These are phyloP conservation scores for Leccinum sublutescens DNA, from an alignment of 768 basidiomycete genomes.

Conservation along the genomic window DNA sequence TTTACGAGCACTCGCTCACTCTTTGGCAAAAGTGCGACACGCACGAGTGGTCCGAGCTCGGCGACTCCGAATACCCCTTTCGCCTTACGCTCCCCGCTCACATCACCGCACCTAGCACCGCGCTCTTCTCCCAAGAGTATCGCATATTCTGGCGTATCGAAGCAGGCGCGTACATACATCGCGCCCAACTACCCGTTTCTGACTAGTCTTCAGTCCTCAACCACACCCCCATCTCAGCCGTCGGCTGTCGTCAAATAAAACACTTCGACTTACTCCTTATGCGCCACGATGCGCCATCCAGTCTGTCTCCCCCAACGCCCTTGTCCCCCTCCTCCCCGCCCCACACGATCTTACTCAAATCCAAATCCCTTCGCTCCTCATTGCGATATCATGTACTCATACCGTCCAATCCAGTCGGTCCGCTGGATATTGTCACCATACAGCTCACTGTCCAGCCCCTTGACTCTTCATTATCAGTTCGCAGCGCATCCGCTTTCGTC, in stretches of 20 bases:
- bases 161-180: constrained; percentile 54
- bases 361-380: constrained; percentile 54
- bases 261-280: constrained; percentile 71
- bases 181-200: constrained; percentile 12
- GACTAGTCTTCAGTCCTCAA: constrained; percentile 51
- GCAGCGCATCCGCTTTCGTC: constrained; percentile 60
- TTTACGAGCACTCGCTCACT: constrained; percentile 63
- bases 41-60: constrained; percentile 59
- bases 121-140: constrained; percentile 69
- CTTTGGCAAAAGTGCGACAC: constrained; percentile 67
- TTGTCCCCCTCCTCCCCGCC: constrained; percentile 36
- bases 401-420: constrained; percentile 62
- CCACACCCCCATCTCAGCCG: constrained; percentile 60
- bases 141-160: constrained; percentile 82
- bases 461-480: constrained; percentile 56
- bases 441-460: constrained; percentile 59
- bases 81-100: constrained; percentile 64
- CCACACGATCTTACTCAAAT: constrained; percentile 41
- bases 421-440: constrained; percentile 68
- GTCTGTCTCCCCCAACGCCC: constrained; percentile 36
- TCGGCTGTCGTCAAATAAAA: constrained; percentile 67
- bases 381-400: constrained; percentile 59
- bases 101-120: constrained; percentile 64
- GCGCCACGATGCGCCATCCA: constrained; percentile 61
- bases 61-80: constrained; percentile 68